A percentile compares a stretch with the other conserved stretches of the same genome.
Evolutionary conservation across 495 filamentous ascomycete species (phyloP).

Genomic region (Friedmanniomyces simplex): DNA sequence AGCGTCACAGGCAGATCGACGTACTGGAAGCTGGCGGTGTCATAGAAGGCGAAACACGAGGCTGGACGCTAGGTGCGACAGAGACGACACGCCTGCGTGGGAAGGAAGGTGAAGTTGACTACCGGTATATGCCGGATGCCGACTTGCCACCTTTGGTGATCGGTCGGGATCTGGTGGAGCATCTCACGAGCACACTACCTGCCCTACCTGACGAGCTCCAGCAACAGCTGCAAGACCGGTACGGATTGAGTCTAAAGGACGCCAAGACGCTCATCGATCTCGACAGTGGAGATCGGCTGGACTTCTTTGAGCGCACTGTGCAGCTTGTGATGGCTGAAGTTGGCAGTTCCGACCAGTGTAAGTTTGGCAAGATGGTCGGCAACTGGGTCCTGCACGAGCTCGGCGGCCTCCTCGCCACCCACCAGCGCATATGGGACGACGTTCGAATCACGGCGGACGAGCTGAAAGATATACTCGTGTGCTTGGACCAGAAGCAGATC

Average conservation of each 20-base stretch:
- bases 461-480: constrained; percentile 56
- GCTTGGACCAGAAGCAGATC: constrained; percentile 54
- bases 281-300: constrained; percentile 67
- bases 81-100: constrained; percentile 67
- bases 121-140: constrained; percentile 96
- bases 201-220: constrained; percentile 60
- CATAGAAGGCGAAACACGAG: constrained; percentile 80
- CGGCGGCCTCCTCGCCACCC: constrained; percentile 57
- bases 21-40: constrained; percentile 68
- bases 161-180: constrained; percentile 52
- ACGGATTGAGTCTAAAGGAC: constrained; percentile 69
- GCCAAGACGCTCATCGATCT: constrained; percentile 69
- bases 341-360: constrained; percentile 5
- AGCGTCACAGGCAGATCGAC: constrained; percentile 76
- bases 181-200: constrained; percentile 52
- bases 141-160: constrained; percentile 76
- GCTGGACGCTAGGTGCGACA: constrained; percentile 76
- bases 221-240: constrained; percentile 35
- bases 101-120: constrained; percentile 96
- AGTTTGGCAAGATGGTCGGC: constrained; percentile 15
- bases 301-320: constrained; percentile 73
- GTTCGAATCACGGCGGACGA: constrained; percentile 46
- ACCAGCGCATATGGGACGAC: constrained; percentile 43
- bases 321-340: constrained; percentile 39
- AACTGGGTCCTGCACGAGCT: constrained; percentile 68